Percentiles rank a stretch among this genome's conserved stretches.
Conservation (phyloP, 352 stramenopile species). For the Lagenidium giganteum region DNA sequence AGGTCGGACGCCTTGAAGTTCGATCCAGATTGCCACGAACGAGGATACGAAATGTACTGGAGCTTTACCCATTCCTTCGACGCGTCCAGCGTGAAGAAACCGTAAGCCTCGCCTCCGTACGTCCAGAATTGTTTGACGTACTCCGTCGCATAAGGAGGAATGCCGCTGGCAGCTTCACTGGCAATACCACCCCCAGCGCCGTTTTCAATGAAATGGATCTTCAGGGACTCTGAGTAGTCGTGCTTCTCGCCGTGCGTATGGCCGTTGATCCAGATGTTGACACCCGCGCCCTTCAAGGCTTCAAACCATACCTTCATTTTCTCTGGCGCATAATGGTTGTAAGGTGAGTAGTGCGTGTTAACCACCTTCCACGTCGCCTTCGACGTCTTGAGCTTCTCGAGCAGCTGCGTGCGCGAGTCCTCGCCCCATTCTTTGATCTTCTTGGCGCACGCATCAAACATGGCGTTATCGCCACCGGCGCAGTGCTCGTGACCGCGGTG, state of each 20-base stretch:
- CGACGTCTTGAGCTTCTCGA: conserved; percentile 44
- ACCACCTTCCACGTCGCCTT: conserved; percentile 82
- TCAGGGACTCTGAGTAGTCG: conserved; percentile 45
- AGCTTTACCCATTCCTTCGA: conserved; percentile 60
- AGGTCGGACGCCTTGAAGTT: conserved; percentile 38
- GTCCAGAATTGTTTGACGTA: conserved; percentile 67
- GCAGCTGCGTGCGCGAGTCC: conserved; percentile 47
- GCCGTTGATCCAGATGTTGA: conserved; percentile 66
- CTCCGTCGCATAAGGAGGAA: conserved; percentile 46
- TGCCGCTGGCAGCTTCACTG: conserved; percentile 63
- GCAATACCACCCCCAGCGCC: conserved; percentile 67
- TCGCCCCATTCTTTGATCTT: conserved; percentile 52
- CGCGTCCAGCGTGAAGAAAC: conserved; percentile 57
- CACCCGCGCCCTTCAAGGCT: conserved; percentile 40
- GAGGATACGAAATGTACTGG: conserved; percentile 65
- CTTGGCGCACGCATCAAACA: conserved; percentile 75
- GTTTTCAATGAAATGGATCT: conserved; percentile 79
- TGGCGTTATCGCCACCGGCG: conserved; percentile 36
- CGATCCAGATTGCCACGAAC: conserved; percentile 46
- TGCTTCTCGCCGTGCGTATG: conserved; percentile 77
- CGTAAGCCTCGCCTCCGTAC: conserved; percentile 58
- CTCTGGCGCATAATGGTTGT: conserved; percentile 63
- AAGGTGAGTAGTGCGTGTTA: conserved; percentile 80
- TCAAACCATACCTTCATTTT: conserved; percentile 48
- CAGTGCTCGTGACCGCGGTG: conserved; percentile 43